Evolutionary conservation across 2,329 filamentous ascomycete species (phyloP), one percentile per base, ranked within the genome.

Genomic region (Diaporthe humulicola): DNA sequence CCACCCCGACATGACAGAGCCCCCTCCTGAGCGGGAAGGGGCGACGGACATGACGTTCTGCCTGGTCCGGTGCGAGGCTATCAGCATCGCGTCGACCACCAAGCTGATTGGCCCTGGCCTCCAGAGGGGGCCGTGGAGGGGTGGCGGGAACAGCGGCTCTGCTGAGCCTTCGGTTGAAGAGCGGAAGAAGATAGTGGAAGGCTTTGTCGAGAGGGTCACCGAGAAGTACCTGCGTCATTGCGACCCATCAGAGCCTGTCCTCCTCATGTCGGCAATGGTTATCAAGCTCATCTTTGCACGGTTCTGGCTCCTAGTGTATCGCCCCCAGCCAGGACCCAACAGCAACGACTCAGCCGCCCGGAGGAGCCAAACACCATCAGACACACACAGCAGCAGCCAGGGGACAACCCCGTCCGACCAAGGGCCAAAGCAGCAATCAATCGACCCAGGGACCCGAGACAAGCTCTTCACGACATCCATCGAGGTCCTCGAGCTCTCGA

Each of bases 401-500:
- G 38, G 28, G 1, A 19, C 42, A 2, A 25, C 36, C 10, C 56
- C 45, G 7, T 45, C 38, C 12, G n/a, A 10, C 4, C 9, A 38
- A 2, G 36, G 38, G 2, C 2, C 19, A 36, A 25, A 9, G 22
- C 15, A 3, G 22, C 15, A 3, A 6, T 25, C 60, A 25, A 28
- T 56, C 25, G 61, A 58, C 7, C 12, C 28, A 22, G 40, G 33
- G 33, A 54, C 90, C 12, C 90, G 91, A 73, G 90, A 95, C 76
- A 91, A 91, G 74, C 86, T 96, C 1, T 94, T 95, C 80, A 84
- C 92, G 33, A 93, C 92, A 0, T 92, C 93, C 3, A 88, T 96
- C 36, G 93, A 96, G 79, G 91, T 95, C 36, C 88, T 95, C 61
- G 94, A 96, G 81, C 84, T 75, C 25, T 76, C 73, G 4, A 92